phyloP scores from a whole-genome alignment of 208 protist genomes.

The Strigomonas galati region DNA sequence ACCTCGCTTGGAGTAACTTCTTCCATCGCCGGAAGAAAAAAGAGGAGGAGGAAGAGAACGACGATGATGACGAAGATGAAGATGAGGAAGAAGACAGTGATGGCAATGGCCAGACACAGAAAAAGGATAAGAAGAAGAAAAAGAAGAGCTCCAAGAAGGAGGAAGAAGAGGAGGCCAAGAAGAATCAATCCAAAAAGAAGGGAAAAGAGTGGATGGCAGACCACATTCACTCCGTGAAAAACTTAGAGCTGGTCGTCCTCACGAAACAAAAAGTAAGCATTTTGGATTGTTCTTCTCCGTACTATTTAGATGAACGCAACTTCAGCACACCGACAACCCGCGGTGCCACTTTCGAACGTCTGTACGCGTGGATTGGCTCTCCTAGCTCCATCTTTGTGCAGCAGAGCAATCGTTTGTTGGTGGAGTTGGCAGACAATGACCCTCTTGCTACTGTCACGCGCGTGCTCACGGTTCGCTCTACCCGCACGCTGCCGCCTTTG shows the following conservation, averaged over 20 bases:
- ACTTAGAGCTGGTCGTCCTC: background rate
- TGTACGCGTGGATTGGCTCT: conserved; percentile 41
- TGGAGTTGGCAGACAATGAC: conserved; percentile 38
- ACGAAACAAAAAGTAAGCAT: background rate
- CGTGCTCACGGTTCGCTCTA: conserved; percentile 33
- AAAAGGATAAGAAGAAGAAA: no score
- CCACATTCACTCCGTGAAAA: background rate
- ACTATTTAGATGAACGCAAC: conserved; percentile 15
- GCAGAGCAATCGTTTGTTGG: conserved; percentile 27
- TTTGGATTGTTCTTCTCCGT: no score
- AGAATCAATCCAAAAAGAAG: conserved; percentile 7
- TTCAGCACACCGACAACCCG: conserved; percentile 21
- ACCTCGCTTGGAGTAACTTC: no score
- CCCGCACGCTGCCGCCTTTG: conserved; percentile 10
- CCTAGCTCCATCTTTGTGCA: conserved; percentile 30
- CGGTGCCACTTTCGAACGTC: conserved; percentile 22
- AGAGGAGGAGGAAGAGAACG: no score
- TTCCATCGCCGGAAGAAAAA: no score
- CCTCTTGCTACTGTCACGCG: conserved; percentile 21
- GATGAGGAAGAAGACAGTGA: no score
- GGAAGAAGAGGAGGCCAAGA: background rate
- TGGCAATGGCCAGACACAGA: no score
- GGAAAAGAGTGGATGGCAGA: background rate
- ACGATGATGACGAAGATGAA: no score
- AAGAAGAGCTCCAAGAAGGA: background rate